Percentiles rank a stretch among this genome's conserved stretches.
These are phyloP conservation scores for Elaeis guineensis DNA, from an alignment of 176 grass and related monocot species.

Conservation along the genomic window DNA sequence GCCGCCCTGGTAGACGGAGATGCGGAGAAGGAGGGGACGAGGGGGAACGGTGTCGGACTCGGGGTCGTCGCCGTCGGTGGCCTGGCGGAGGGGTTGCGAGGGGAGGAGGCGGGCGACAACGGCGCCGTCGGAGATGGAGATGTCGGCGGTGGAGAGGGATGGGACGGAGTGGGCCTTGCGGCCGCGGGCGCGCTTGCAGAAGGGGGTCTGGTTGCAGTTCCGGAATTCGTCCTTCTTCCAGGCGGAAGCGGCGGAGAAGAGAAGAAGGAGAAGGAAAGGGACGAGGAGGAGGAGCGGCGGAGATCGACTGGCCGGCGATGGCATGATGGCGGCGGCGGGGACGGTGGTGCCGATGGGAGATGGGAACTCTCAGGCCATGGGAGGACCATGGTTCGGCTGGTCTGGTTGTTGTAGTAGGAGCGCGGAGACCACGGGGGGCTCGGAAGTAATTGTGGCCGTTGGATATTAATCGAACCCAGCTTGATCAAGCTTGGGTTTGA, in stretches of 20 bases:
- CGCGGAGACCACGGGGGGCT: too few species aligned
- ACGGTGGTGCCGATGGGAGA: neutral
- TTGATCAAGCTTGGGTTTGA: too few species aligned
- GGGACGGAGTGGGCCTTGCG: slow-evolving; percentile 64
- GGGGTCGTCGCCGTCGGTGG: neutral
- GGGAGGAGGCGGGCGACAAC: slow-evolving; percentile 51
- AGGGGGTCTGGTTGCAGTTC: slow-evolving; percentile 78
- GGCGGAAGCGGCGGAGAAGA: slow-evolving; percentile 22
- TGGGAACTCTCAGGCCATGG: too few species aligned
- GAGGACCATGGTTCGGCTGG: too few species aligned
- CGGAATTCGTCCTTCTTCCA: slow-evolving; percentile 99
- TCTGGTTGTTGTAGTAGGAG: too few species aligned
- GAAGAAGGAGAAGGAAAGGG: slow-evolving; percentile 25
- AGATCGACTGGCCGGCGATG: neutral
- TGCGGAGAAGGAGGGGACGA: slow-evolving; percentile 58
- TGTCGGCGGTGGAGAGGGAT: slow-evolving; percentile 44
- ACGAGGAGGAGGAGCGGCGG: neutral
- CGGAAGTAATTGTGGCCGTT: too few species aligned
- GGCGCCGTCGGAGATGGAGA: slow-evolving; percentile 52
- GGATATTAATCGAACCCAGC: too few species aligned
- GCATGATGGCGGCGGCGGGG: neutral
- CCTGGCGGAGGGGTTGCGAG: slow-evolving; percentile 5
- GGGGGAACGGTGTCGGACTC: neutral
- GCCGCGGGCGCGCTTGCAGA: slow-evolving; percentile 76
- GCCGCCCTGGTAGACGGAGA: slow-evolving; percentile 51